Base-by-base conservation (phyloP, 768 basidiomycete species). In the Serendipita sp. region DNA sequence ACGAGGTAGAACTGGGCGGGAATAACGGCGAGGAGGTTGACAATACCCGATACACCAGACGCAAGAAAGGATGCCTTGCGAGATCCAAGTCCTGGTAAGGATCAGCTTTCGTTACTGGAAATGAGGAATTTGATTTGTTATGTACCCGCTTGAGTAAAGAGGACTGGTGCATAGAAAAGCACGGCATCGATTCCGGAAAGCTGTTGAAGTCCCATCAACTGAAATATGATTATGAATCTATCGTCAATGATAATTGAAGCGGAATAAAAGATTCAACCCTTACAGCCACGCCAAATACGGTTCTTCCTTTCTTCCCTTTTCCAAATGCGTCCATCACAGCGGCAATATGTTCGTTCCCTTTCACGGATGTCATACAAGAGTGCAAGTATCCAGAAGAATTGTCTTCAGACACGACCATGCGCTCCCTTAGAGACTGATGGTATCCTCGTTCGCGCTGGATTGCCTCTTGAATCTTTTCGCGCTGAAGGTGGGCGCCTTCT, bases 11-110 rank as follows among this genome's bases (percentile, higher is more conserved):
- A 63, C 66, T 77, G 77, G 10, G 75, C 71, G 2, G 72, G 70
- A 56, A 79, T 72, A 3, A 77, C 78, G 47, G 73, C 71, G 15
- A 71, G 71, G 18, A 81, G 66, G 66, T 76, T 77, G 41, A 79
- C 67, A 45, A 82, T 72, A 35, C 80, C 81, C 1, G 78, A 77
- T 11, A 81, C 73, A 3, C 79, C 81, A 0, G 79, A 79, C 0
- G 79, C 79, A 38, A 81, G 73, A 71, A 82, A 81, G 2, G 78
- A 75, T 2, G 79, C 75, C n/a, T 76, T 74, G n/a, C 72, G 71
- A 2, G 74, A 74, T 11, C 76, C 75, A n/a, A 81, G 75, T n/a
- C 81, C 78, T 1, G 66, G 66, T 60, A 10, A 41, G 10, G 1
- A 3, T 18, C n/a, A 46, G 36, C 30, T 3, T 46, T 2, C 34